Evolutionary conservation across 2,329 filamentous ascomycete species (phyloP), one percentile per base, ranked within the genome.

Genomic region (Emericellopsis cladophorae): DNA sequence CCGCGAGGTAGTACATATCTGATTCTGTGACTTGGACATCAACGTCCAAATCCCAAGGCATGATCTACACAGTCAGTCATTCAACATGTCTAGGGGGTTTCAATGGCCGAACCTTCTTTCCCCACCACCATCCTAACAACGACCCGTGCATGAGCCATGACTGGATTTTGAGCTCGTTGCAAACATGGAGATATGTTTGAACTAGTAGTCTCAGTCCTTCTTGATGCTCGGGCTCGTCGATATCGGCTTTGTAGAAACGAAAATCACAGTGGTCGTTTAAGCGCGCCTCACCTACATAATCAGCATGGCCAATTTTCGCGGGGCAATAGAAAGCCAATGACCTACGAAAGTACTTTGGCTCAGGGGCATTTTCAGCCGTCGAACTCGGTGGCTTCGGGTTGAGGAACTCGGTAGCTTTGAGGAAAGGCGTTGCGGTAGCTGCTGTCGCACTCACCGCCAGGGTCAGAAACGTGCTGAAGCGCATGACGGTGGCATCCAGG

Each of bases 101-200:
- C n/a, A 6, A 21, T 21, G 35, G 2, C 46, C 49, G 53, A 54
- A 60, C 62, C 55, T 62, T 65, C 37, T 67, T 67, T 50, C 85
- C 86, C 84, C 84, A 90, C 83, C 84, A 90, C 85, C 85, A 92
- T 7, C 84, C 85, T 26, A 92, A 65, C 24, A 90, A 64, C n/a
- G 81, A 83, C n/a, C 84, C 82, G 54, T 90, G 84, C 51, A 85
- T 84, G 44, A 90, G 74, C 85, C 85, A 90, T 6, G 84, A 88
- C 56, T 89, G 79, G 43, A 88, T 58, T 2, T 76, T 72, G 24
- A 84, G 66, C 31, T 76, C 70, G 38, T 67, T 64, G 52, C 84
- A 81, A 24, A 79, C 84, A 34, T 72, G 65, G 37, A 90, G 66
- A 55, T 88, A 90, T 23, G 84, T 79, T 50, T 79, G 75, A 40